A percentile compares a stretch with the other conserved stretches of the same genome.
phyloP scores from a whole-genome alignment of 768 basidiomycete genomes.

The Galerina marginata region DNA sequence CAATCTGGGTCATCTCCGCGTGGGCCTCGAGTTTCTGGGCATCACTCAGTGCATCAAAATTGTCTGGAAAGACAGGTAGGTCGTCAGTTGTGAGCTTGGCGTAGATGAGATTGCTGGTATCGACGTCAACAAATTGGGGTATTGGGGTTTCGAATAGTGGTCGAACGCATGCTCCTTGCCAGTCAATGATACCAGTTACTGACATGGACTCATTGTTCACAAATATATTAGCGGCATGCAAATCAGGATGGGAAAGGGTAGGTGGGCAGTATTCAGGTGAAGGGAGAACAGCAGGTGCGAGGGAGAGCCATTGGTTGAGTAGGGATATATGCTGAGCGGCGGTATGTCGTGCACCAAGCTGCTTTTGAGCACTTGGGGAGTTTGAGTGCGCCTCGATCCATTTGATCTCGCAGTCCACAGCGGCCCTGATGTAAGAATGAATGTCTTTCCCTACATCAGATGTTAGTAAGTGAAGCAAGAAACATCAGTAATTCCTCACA shows the following conservation, averaged over 20 bases:
- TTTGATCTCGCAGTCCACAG: slow-evolving; percentile 12
- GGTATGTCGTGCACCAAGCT: neutral
- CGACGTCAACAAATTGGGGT: neutral
- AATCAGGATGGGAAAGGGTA: slow-evolving; percentile 8
- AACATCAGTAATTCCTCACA: neutral
- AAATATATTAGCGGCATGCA: slow-evolving; percentile 7
- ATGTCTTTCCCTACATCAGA: slow-evolving; percentile 4
- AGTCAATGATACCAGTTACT: slow-evolving; percentile 7
- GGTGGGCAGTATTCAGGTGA: neutral
- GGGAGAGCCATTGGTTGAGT: slow-evolving; percentile 1
- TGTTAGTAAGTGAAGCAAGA: neutral
- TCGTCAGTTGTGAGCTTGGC: too few species aligned
- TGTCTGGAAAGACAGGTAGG: slow-evolving; percentile 1
- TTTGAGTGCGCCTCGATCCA: slow-evolving; percentile 7
- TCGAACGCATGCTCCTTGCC: slow-evolving; percentile 13
- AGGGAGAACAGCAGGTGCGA: slow-evolving; percentile 1
- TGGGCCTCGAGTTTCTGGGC: neutral
- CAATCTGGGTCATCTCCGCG: neutral
- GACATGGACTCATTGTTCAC: neutral
- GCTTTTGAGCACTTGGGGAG: neutral
- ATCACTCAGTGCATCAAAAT: neutral
- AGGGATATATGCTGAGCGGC: neutral
- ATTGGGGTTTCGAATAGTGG: slow-evolving; percentile 11
- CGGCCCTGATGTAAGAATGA: slow-evolving; percentile 7
- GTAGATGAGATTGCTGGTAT: neutral